Evolutionary conservation across 306 rosid genomes (phyloP), one percentile per base, ranked within the genome.

Genomic region (Cucurbita ficifolia): DNA sequence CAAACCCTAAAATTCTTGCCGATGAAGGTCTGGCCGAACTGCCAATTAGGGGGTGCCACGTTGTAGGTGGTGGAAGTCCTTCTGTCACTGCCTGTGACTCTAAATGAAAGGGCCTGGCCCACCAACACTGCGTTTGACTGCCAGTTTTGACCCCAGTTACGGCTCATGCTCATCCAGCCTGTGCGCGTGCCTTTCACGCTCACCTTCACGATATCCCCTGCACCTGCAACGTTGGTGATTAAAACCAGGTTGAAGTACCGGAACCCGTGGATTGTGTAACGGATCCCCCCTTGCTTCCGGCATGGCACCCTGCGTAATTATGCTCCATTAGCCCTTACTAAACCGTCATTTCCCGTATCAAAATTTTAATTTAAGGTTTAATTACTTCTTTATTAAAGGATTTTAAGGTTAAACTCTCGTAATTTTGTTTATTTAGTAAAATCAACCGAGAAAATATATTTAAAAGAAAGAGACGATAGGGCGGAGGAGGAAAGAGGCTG

Each of bases 111-210:
- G 0, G 92, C 50, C 76, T 88, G 92, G 8, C 92, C 92, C 78
- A 86, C 92, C 57, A 88, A 65, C 10, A 88, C 88, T 14, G 92
- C 86, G 79, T 85, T 87, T 10, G 92, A 87, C 79, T 87, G 92
- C 92, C 92, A 87, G 55, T 87, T 87, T 52, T 87, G 92, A 1
- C 92, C 92, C 92, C 92, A 87, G 85, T 87, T 87, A 0, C 92
- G 83, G 83, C 92, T 88, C 84, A 88, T 55, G 12, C 81, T 81
- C 79, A 85, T 77, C 92, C 92, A 88, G 6, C 73, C 85, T 2
- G 92, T 85, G 39, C 78, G 76, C 7, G 88, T 9, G 2, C 92
- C 92, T 55, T 88, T 88, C 65, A 88, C 85, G 70, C 85, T 84
- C 0, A 76, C 67, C 70, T 83, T 77, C 84, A 82, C 85, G 64